Percentiles rank a stretch among this genome's conserved stretches.
Conservation (phyloP, 768 basidiomycete species). For the Arthromyces matolae region DNA sequence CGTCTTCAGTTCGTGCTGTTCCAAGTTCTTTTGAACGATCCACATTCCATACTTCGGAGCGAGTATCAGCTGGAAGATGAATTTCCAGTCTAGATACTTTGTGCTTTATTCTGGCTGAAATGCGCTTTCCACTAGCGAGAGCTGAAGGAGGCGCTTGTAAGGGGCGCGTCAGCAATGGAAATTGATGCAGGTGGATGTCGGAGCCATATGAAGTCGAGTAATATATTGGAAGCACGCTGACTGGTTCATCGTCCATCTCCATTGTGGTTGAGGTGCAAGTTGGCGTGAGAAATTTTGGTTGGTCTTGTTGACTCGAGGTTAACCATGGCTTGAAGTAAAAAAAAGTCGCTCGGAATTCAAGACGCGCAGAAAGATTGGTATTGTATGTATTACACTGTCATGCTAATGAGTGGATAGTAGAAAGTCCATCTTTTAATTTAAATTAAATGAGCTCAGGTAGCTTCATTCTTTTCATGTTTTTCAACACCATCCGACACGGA, state of each 20-base stretch:
- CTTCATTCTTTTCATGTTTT: constrained; percentile 1
- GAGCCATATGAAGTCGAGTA: constrained; percentile 59
- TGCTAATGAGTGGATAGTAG: not conserved
- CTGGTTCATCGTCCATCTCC: constrained; percentile 54
- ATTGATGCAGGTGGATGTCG: constrained; percentile 77
- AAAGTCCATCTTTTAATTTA: too few relatives aligned
- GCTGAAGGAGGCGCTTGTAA: constrained; percentile 79
- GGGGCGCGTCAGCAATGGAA: constrained; percentile 70
- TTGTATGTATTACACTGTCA: not conserved
- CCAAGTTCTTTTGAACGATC: constrained; percentile 68
- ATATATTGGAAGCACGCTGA: constrained; percentile 68
- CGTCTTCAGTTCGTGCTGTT: constrained; percentile 63
- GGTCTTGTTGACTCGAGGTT: not conserved
- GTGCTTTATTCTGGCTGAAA: constrained; percentile 70
- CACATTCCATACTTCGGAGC: constrained; percentile 77
- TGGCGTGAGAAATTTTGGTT: constrained; percentile 10
- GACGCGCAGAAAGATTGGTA: too few relatives aligned
- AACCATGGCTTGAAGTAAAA: too few relatives aligned
- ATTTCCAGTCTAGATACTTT: constrained; percentile 62
- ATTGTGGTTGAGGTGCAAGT: constrained; percentile 5
- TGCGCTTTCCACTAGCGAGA: constrained; percentile 65
- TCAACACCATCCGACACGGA: too few relatives aligned
- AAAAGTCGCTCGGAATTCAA: too few relatives aligned
- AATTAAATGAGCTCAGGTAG: too few relatives aligned
- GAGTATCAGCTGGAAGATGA: constrained; percentile 78